These are phyloP conservation scores for Rhodotorula sp. DNA, from an alignment of 1,284 basidiomycete species.

Conservation along the genomic window DNA sequence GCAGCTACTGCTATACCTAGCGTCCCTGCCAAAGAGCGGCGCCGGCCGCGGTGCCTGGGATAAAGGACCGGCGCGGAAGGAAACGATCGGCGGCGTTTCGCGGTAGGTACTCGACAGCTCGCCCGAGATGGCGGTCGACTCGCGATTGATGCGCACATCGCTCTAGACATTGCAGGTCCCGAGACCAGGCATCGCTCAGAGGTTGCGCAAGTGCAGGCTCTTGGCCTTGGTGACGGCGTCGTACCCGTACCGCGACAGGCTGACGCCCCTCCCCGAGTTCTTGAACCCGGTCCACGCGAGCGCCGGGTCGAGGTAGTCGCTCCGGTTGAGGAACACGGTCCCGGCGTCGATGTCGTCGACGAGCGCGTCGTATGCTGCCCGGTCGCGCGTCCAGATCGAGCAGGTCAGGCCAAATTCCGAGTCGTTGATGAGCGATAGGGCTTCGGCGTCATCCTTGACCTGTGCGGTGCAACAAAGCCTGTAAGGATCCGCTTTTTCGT, in stretches of 20 bases:
- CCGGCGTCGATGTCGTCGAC: slow-evolving; percentile 77
- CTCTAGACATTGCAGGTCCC: background rate
- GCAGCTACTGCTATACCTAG: no score
- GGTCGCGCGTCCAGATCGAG: slow-evolving; percentile 81
- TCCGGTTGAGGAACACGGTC: slow-evolving; percentile 85
- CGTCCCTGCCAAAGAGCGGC: no score
- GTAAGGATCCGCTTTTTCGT: no score
- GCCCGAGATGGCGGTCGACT: background rate
- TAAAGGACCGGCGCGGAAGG: no score
- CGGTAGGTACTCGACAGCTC: no score
- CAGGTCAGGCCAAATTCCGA: slow-evolving; percentile 93
- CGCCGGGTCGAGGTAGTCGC: slow-evolving; percentile 86
- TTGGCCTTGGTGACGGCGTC: slow-evolving; percentile 76
- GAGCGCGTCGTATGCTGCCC: slow-evolving; percentile 68
- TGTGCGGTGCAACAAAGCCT: slow-evolving; percentile 45
- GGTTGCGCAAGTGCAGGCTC: slow-evolving; percentile 60
- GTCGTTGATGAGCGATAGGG: slow-evolving; percentile 88
- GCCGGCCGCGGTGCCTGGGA: no score
- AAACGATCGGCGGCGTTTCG: no score
- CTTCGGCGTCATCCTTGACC: slow-evolving; percentile 80
- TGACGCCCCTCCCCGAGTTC: slow-evolving; percentile 85
- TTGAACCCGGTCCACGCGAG: slow-evolving; percentile 93
- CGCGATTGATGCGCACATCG: background rate
- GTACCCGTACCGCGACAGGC: slow-evolving; percentile 82
- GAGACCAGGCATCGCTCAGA: background rate